A percentile compares a stretch with the other conserved stretches of the same genome.
These are phyloP conservation scores for Sporisorium exsertum DNA, from an alignment of 1,284 basidiomycete species.

Conservation along the genomic window DNA sequence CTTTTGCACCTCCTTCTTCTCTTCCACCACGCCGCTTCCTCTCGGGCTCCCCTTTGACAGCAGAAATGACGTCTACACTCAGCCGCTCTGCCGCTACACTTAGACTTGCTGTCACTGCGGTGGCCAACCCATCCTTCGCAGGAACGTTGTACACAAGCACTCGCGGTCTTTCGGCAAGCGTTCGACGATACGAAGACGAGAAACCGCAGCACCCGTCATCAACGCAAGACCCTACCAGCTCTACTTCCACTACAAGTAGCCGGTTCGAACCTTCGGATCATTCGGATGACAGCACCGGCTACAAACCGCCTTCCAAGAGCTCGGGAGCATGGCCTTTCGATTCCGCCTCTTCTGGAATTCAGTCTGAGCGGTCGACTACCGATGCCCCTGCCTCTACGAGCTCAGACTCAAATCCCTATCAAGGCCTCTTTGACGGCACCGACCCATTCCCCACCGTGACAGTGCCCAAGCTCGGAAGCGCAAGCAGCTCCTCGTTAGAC, in stretches of 20 bases:
- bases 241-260: not conserved
- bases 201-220: slow-evolving; percentile 6
- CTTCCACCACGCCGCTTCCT: not conserved
- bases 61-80: slow-evolving; percentile 18
- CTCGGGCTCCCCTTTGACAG: not conserved
- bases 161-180: slow-evolving; percentile 25
- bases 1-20: not conserved
- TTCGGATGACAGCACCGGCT: not conserved
- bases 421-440: slow-evolving; percentile 32
- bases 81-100: slow-evolving; percentile 12
- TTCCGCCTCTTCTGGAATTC: not conserved
- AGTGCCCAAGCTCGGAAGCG: slow-evolving; percentile 1
- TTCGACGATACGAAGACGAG: slow-evolving; percentile 18
- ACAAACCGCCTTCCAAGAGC: slow-evolving; percentile 24
- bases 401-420: slow-evolving; percentile 27
- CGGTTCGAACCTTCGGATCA: not conserved
- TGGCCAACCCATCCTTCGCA: not conserved
- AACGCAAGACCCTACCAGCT: slow-evolving; percentile 9
- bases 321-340: slow-evolving; percentile 29
- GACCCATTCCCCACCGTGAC: slow-evolving; percentile 38
- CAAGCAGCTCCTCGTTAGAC: not conserved
- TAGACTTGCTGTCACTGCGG: slow-evolving; percentile 1
- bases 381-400: not conserved
- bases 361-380: not conserved
- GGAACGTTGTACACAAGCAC: not conserved